Evolutionary conservation across 805 yeast genomes (phyloP), one percentile per base, ranked within the genome.

Genomic region (Pichia scutulata): DNA sequence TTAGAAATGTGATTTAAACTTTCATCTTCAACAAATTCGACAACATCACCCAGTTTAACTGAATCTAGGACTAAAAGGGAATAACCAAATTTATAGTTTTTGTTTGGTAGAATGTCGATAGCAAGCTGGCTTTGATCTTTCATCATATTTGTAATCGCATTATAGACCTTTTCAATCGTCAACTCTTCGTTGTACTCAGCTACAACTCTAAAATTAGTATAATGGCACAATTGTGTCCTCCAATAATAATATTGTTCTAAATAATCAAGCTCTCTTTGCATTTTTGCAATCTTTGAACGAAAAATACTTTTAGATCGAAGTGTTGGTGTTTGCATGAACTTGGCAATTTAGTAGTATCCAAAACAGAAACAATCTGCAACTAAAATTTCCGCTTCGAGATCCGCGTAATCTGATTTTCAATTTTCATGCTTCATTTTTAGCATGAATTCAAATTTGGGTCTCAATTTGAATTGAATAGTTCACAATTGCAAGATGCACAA

Each of bases 11-110:
- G 25, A n/a, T 33, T 33, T 23, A 41, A 37, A 21, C n/a, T 16
- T 12, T 46, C 47, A 22, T 53, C 54, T 8, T 53, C 47, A 18
- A 52, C 40, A 12, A 56, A 46, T 25, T 58, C 60, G 3, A 60
- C 44, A 12, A 59, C 55, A 46, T 56, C 59, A 12, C 45, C 41
- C 6, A 59, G 25, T 9, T 33, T 43, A 12, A 48, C 28, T 3
- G 33, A 25, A 6, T 48, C 52, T 37, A 48, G 36, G 16, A 50
- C 14, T 8, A 12, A 18, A 28, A 47, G 23, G 1, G 10, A 12
- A 19, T 39, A 18, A 7, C 49, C 45, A 9, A 41, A 30, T 7
- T 41, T 21, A 9, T 12, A 10, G n/a, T 18, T 9, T 6, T 37
- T 42, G 21, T 9, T 7, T 14, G 43, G 37, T 19, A 39, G 10